phyloP scores from a whole-genome alignment of 2,329 filamentous ascomycete species.

The Aureobasidium lini region DNA sequence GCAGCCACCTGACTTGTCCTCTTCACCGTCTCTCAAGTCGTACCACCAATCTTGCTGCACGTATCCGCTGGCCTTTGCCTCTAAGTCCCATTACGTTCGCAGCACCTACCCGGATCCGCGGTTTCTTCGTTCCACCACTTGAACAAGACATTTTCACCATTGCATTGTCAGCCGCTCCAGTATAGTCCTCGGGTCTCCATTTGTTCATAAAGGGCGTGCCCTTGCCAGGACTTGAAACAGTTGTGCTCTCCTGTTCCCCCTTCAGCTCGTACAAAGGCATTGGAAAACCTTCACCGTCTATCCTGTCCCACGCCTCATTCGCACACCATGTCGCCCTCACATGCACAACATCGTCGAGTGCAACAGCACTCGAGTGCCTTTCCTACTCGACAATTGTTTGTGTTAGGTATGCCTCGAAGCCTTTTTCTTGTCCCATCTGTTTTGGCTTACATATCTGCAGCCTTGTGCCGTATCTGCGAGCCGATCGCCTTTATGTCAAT shows the following conservation, averaged over 20 bases:
- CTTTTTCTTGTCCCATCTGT: background rate
- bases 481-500: constrained; percentile 99
- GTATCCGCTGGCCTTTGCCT: constrained; percentile 1
- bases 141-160: constrained; percentile 7
- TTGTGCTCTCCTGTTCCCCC: constrained; percentile 4
- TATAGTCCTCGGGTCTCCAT: background rate
- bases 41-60: constrained; percentile 3
- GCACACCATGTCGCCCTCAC: constrained; percentile 8
- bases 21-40: constrained; percentile 8
- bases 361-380: constrained; percentile 34
- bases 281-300: background rate
- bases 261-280: constrained; percentile 7
- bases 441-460: constrained; percentile 37
- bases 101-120: constrained; percentile 8
- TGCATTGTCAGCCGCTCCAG: constrained; percentile 11
- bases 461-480: constrained; percentile 91
- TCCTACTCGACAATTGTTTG: constrained; percentile 50
- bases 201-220: constrained; percentile 4
- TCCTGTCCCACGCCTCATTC: background rate
- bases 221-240: constrained; percentile 12
- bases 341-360: constrained; percentile 7
- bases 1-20: constrained; percentile 4
- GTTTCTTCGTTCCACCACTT: constrained; percentile 1
- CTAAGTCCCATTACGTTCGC: constrained; percentile 3
- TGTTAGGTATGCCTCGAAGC: constrained; percentile 39